Conservation (phyloP, 257 asterid genomes). For the Ilex asprella region DNA sequence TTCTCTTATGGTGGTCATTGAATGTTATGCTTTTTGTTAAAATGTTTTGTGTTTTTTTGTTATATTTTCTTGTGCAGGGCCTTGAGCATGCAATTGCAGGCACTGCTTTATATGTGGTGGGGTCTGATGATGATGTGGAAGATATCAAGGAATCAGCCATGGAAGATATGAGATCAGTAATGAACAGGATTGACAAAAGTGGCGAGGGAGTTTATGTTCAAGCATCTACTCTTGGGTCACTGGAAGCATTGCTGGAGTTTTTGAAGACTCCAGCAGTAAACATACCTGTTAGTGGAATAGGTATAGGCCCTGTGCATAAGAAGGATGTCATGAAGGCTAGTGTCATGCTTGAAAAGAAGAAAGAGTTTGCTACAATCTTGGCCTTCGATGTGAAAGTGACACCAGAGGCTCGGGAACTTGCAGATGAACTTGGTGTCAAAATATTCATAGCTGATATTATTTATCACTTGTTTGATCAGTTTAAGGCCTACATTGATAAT, state of each 20-base stretch:
- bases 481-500: slow-evolving; percentile 87
- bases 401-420: slow-evolving; percentile 84
- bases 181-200: slow-evolving; percentile 86
- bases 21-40: no score
- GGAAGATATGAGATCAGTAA: slow-evolving; percentile 93
- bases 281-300: slow-evolving; percentile 95
- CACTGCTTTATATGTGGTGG: slow-evolving; percentile 81
- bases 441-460: slow-evolving; percentile 85
- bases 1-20: no score
- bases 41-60: slow-evolving; percentile 1
- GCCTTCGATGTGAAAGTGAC: slow-evolving; percentile 96
- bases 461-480: slow-evolving; percentile 86
- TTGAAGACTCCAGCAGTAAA: slow-evolving; percentile 82
- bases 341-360: slow-evolving; percentile 98
- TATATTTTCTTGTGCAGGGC: slow-evolving; percentile 44
- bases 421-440: slow-evolving; percentile 85
- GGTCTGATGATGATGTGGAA: slow-evolving; percentile 77
- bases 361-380: slow-evolving; percentile 81
- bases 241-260: slow-evolving; percentile 93
- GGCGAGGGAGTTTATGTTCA: slow-evolving; percentile 97
- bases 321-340: slow-evolving; percentile 97
- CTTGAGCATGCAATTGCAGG: slow-evolving; percentile 99
- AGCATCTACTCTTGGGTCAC: slow-evolving; percentile 95
- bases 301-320: slow-evolving; percentile 92
- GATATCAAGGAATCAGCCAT: slow-evolving; percentile 73